Evolutionary conservation across 2,329 filamentous ascomycete genomes (phyloP).

Genomic region (Purpureocillium lavendulum): DNA sequence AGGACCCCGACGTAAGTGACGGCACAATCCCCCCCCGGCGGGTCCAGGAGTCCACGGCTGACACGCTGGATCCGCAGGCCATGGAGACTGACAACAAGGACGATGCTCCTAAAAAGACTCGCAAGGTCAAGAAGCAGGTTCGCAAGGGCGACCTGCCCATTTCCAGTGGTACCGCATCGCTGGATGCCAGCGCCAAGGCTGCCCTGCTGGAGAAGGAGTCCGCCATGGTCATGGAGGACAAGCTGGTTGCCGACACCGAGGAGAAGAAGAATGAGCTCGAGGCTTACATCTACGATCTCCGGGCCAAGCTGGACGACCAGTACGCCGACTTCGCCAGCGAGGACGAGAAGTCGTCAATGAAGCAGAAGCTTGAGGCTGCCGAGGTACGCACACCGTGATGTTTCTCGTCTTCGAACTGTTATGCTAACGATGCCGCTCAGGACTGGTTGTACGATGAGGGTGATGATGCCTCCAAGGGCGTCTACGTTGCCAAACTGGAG

Average conservation of each 20-base stretch:
- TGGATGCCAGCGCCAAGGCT: constrained; percentile 62
- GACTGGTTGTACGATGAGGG: constrained; percentile 98
- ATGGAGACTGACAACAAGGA: constrained; percentile 77
- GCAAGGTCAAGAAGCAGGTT: constrained; percentile 99
- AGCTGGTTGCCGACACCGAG: constrained; percentile 94
- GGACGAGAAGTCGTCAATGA: constrained; percentile 84
- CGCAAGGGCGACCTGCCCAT: constrained; percentile 94
- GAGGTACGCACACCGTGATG: constrained; percentile 52
- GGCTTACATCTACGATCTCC: constrained; percentile 92
- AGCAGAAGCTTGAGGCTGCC: constrained; percentile 69
- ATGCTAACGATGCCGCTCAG: constrained; percentile 36
- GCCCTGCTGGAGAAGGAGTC: constrained; percentile 73
- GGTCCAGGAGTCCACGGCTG: no score
- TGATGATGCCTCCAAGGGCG: constrained; percentile 85
- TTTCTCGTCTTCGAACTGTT: not conserved
- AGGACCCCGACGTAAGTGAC: constrained; percentile 65
- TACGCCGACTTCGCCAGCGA: constrained; percentile 85
- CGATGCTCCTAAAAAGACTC: constrained; percentile 71
- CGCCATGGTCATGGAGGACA: constrained; percentile 94
- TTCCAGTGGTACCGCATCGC: constrained; percentile 69
- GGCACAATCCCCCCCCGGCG: not conserved
- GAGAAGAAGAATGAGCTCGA: constrained; percentile 99
- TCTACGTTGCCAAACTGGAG: constrained; percentile 92
- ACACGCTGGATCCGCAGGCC: constrained; percentile 40
- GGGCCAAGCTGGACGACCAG: constrained; percentile 88